A percentile compares a stretch with the other conserved stretches of the same genome.
Conservation (phyloP, 2,329 filamentous ascomycete species). For the Cytospora paraplurivora region DNA sequence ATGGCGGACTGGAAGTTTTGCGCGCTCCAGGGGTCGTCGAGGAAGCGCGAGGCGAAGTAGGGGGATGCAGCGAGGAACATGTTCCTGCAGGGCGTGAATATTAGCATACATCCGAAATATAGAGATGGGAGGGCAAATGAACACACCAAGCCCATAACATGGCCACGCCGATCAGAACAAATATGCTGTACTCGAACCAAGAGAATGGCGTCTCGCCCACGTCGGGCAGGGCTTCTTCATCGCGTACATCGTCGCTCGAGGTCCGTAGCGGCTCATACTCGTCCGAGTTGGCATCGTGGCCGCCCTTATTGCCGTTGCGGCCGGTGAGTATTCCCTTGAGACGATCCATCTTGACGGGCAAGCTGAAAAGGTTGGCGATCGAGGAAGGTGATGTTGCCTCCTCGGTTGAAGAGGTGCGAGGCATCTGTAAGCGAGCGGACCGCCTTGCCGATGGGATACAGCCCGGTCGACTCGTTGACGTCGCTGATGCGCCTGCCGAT, state of each 20-base stretch:
- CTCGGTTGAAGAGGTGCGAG: slow-evolving; percentile 4
- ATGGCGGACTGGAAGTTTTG: slow-evolving; percentile 89
- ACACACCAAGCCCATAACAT: slow-evolving; percentile 97
- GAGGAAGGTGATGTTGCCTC: slow-evolving; percentile 4
- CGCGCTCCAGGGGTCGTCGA: slow-evolving; percentile 68
- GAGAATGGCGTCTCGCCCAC: slow-evolving; percentile 63
- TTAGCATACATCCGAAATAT: not conserved
- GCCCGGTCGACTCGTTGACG: slow-evolving; percentile 12
- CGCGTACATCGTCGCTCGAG: slow-evolving; percentile 32
- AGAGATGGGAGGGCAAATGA: slow-evolving; percentile 6
- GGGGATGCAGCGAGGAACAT: slow-evolving; percentile 96
- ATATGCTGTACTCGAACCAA: slow-evolving; percentile 83
- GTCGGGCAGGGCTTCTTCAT: slow-evolving; percentile 29
- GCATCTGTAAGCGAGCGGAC: slow-evolving; percentile 3
- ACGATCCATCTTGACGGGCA: slow-evolving; percentile 24
- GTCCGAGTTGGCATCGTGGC: slow-evolving; percentile 24
- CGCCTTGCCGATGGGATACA: not conserved
- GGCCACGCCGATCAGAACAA: slow-evolving; percentile 80
- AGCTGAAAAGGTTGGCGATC: slow-evolving; percentile 4
- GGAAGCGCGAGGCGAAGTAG: slow-evolving; percentile 86
- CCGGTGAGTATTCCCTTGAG: slow-evolving; percentile 25
- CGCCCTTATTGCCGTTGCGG: slow-evolving; percentile 36
- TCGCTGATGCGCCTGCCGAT: slow-evolving; percentile 1
- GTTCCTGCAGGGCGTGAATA: slow-evolving; percentile 63
- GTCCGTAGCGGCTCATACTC: slow-evolving; percentile 35